Evolutionary conservation across 164 flowering plant species (phyloP), one percentile per base, ranked within the genome.

Genomic region (Malania oleifera): DNA sequence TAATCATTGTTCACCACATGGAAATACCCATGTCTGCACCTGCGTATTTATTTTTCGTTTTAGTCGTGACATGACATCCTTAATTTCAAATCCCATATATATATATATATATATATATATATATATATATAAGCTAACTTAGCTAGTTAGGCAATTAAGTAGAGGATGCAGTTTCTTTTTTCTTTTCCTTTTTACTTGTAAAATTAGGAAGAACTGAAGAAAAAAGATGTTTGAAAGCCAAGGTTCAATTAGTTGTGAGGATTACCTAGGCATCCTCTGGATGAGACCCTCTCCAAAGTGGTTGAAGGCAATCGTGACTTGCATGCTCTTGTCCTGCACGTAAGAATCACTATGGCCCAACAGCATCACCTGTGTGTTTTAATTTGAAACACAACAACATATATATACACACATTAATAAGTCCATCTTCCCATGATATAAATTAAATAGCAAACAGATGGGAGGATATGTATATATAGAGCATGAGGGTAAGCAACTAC

Each of bases 231-330:
- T n/a, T n/a, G n/a, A n/a, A n/a, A n/a, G n/a, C n/a, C n/a, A n/a
- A n/a, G n/a, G n/a, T n/a, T n/a, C n/a, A n/a, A n/a, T n/a, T n/a
- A n/a, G n/a, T n/a, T n/a, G n/a, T n/a, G n/a, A n/a, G n/a, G n/a
- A 28, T 47, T 81, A 89, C 98, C 98, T 87, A 37, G 98, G 98
- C 98, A 93, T 93, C 68, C 98, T 84, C 79, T 92, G 98, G 60
- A 92, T 87, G 45, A 92, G 91, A 56, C 97, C 97, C 69, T 75
- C 85, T 12, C 98, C 98, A 54, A 92, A 92, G 60, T 92, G 98
- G 77, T 92, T 92, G 79, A 74, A 92, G 25, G 97, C 98, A 56
- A 93, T 93, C 37, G 98, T 93, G 28, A 90, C 98, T 71, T 93
- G 98, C 98, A 93, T 93, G 14, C 48, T 73, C 80, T 86, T 93